phyloP scores from a whole-genome alignment of 2,329 filamentous ascomycete genomes.

The Ophiocordyceps camponoti-saundersi region DNA sequence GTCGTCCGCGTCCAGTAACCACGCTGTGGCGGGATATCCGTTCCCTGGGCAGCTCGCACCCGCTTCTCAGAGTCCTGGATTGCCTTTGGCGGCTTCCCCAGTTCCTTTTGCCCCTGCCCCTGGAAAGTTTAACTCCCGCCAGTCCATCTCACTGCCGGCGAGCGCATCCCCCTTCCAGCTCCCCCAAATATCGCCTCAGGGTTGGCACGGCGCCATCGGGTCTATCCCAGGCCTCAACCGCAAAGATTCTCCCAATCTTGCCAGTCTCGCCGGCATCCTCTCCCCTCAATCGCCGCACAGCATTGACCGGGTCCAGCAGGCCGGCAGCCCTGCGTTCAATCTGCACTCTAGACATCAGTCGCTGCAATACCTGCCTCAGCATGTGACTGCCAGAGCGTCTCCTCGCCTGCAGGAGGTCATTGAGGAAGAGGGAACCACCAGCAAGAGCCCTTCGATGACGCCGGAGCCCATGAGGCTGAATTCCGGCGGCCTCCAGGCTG shows the following conservation, averaged over 20 bases:
- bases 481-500: conserved; percentile 62
- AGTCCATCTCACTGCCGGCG: conserved; percentile 52
- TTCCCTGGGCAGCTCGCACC: conserved; percentile 44
- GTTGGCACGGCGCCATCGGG: conserved; percentile 40
- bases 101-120: conserved; percentile 45
- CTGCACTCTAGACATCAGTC: conserved; percentile 41
- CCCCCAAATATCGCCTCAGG: conserved; percentile 39
- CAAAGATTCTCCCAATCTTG: conserved; percentile 46
- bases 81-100: conserved; percentile 54
- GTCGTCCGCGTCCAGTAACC: conserved; percentile 59
- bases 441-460: conserved; percentile 35
- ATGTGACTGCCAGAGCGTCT: conserved; percentile 36
- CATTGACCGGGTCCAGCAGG: conserved; percentile 27
- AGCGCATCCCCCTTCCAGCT: conserved; percentile 52
- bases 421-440: conserved; percentile 47
- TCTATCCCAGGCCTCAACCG: conserved; percentile 35
- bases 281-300: conserved; percentile 50
- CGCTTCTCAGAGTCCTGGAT: conserved; percentile 42
- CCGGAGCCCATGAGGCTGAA: conserved; percentile 30
- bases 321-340: conserved; percentile 23
- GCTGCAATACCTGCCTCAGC: conserved; percentile 37
- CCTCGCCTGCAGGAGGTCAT: conserved; percentile 53
- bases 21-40: conserved; percentile 33
- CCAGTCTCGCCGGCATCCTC: conserved; percentile 34
- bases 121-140: conserved; percentile 48